Evolutionary conservation across 1,284 basidiomycete genomes (phyloP), one percentile per base, ranked within the genome.

Genomic region (Pseudomicrostroma phylloplanum): DNA sequence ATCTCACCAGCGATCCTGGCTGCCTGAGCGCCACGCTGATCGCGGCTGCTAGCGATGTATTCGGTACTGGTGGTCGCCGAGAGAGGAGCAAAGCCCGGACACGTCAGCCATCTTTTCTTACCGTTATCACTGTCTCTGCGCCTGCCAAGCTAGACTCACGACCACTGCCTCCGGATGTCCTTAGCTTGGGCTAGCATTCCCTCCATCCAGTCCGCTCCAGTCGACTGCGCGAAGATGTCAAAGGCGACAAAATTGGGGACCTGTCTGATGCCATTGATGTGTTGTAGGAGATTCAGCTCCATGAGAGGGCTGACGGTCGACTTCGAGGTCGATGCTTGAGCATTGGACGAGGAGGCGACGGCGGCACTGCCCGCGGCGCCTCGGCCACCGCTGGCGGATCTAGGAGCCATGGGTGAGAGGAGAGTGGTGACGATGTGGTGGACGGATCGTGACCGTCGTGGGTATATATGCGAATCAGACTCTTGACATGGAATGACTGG

Each of bases 211-310:
- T 68, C 64, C 56, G 63, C 6, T 11, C 68, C 70, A 40, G 63
- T 60, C 36, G 64, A 61, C 23, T 61, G 56, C 9, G 68, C 30
- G 42, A 59, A 63, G 51, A 62, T 60, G 60, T 66, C 51, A 53
- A 72, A 67, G 26, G 63, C 62, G n/a, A 67, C 65, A 63, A 68
- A 66, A 59, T 68, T 65, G 58, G 66, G 67, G 62, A 64, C 67
- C 56, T 62, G 67, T 56, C 70, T 64, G 49, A 70, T 66, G 63
- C 62, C 66, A 65, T 72, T 72, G 60, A 68, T 67, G 54, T 72
- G 64, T 6, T 17, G 43, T 25, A 70, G 67, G 39, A 70, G 67
- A 48, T 65, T 58, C 25, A 13, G 13, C 19, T 58, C 51, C 13
- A 25, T 25, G 21, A 54, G 43, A 6, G 43, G 43, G 6, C 12